Evolutionary conservation across 257 asterid species (phyloP), one percentile per base, ranked within the genome.

Genomic region (Misopates orontium): DNA sequence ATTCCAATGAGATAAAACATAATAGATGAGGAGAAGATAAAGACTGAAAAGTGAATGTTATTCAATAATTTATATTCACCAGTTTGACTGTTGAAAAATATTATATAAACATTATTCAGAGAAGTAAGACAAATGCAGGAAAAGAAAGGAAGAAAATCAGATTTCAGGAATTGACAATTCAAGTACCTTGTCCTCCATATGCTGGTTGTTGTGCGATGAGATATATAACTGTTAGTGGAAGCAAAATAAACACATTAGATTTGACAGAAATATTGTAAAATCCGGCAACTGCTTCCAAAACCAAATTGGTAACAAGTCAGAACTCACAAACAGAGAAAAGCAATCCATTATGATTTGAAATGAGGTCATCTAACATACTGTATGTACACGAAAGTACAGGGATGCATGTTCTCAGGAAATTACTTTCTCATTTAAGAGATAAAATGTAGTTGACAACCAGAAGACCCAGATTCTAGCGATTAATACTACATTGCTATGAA

Each of bases 151-250:
- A 69, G 32, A 17, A 32, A 60, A 45, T 20, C 39, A 21, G 20
- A 67, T 16, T 9, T 19, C 21, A 60, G 18, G 25, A 18, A 58
- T 24, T 19, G 54, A 55, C 52, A 24, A 64, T 76, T 36, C 10
- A 47, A n/a, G 64, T 84, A 93, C 99, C 99, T 73, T 60, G 68
- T 68, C 77, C 88, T 76, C 60, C 90, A 73, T 74, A 77, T 16
- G 95, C 81, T 62, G 99, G 96, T 77, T 90, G 95, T 66, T 88
- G 97, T 2, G 86, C 59, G 67, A 81, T 73, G 75, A 86, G 64
- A 75, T 90, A 85, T 55, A 88, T 79, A 72, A 85, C 99, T 88
- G 95, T 64, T 72, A 77, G 55, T 31, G 67, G 71, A 78, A 62
- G 67, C 14, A 70, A 69, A 60, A 72, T 12, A 56, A 55, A 42